Evolutionary conservation across 2,329 filamentous ascomycete species (phyloP).

Genomic region (Colletotrichum agaves): DNA sequence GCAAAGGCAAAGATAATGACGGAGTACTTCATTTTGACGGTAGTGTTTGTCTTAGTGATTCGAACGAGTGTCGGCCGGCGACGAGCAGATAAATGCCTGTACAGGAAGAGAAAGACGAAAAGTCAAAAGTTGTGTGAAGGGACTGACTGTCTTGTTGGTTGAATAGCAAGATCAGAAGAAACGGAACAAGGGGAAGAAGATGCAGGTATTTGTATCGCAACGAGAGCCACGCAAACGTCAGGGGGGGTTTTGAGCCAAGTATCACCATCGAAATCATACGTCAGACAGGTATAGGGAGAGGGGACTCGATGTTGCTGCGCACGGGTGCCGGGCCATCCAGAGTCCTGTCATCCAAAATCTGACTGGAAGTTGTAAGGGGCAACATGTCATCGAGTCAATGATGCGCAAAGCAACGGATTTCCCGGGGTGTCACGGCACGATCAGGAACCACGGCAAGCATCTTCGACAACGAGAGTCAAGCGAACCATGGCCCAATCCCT

Average conservation of each 20-base stretch:
- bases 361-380: constrained; percentile 19
- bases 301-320: background rate
- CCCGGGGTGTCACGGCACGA: constrained; percentile 26
- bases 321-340: constrained; percentile 20
- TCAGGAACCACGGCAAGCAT: constrained; percentile 25
- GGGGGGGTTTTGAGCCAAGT: constrained; percentile 16
- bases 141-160: constrained; percentile 31
- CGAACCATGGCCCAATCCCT: constrained; percentile 7
- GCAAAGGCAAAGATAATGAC: constrained; percentile 58
- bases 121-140: constrained; percentile 16
- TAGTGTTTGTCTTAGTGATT: constrained; percentile 38
- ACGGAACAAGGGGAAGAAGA: constrained; percentile 34
- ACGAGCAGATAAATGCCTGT: constrained; percentile 53
- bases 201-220: constrained; percentile 43
- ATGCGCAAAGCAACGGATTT: constrained; percentile 11
- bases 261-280: constrained; percentile 35
- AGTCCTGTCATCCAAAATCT: constrained; percentile 30
- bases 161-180: constrained; percentile 19
- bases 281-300: constrained; percentile 18
- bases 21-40: constrained; percentile 65
- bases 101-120: constrained; percentile 42
- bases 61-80: constrained; percentile 62
- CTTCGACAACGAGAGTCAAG: background rate
- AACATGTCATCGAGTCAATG: constrained; percentile 10
- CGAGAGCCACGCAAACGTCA: constrained; percentile 7